Evolutionary conservation across 169 alveolate species (phyloP), one percentile per base, ranked within the genome.

Genomic region (Cystoisospora suis): DNA sequence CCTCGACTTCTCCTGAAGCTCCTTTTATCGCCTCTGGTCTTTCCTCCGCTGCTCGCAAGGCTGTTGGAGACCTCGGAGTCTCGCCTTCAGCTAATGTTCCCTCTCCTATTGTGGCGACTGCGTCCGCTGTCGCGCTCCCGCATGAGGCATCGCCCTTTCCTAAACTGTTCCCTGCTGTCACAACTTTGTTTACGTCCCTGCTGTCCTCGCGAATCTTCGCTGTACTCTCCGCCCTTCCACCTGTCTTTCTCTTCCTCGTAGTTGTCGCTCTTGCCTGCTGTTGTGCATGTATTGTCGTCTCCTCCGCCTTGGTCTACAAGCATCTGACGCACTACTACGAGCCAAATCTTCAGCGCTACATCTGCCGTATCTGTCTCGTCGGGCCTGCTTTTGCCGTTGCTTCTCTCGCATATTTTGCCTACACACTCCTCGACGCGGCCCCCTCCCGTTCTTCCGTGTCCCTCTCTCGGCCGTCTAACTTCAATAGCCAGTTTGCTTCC

Each of bases 261-360:
- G 9, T 40, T 12, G 83, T 72, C 20, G 36, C 83, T 7, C 27
- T 72, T 4, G 3, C 58, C 56, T 72, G 83, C 56, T 72, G 83
- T 34, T 38, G 36, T 34, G n/a, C 34, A 9, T 72, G 83, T 34
- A 34, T 72, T 9, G 0, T 17, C 56, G 23, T 72, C 6, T 72
- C 83, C 42, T 34, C 34, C 83, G 3, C 83, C 2, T 53, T 72
- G 1, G 83, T 72, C n/a, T 72, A 38, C 56, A 72, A 72, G 53
- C 87, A 88, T 34, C 77, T 88, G 0, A 29, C 44, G 27, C 17
- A 88, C 61, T 88, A 88, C 40, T 75, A 49, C 61, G 88, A 88
- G 69, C 87, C 87, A 1, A 36, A 75, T 9, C 49, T 88, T 36
- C 92, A 88, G 81, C 80, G 92, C 23, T 49, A 49, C 80, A 42